These are phyloP conservation scores for Eustoma russellianum DNA, from an alignment of 257 asterid species.

Conservation along the genomic window DNA sequence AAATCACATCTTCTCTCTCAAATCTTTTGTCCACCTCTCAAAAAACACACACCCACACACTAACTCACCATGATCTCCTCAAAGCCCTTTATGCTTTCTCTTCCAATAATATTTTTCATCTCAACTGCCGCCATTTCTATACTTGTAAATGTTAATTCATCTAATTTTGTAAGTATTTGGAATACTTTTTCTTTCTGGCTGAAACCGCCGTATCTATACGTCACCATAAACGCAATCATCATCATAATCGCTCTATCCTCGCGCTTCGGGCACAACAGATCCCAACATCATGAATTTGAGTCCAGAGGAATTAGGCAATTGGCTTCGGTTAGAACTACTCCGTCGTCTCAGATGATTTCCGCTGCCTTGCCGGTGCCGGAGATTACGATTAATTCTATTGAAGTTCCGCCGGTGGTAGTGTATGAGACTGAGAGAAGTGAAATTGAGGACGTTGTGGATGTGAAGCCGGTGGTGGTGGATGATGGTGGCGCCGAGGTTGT, in stretches of 20 bases:
- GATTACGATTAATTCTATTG: too few relatives aligned
- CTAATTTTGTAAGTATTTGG: constrained; percentile 13
- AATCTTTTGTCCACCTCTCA: too few relatives aligned
- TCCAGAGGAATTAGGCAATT: constrained; percentile 1
- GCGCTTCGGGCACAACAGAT: constrained; percentile 1
- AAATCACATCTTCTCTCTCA: too few relatives aligned
- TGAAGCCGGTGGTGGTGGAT: background rate
- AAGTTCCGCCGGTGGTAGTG: background rate
- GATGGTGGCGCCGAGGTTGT: constrained; percentile 1
- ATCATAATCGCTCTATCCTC: constrained; percentile 19
- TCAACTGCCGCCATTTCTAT: background rate
- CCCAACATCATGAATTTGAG: background rate
- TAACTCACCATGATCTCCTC: background rate
- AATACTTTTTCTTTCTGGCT: constrained; percentile 9
- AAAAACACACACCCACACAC: too few relatives aligned
- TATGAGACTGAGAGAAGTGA: background rate
- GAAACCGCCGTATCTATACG: constrained; percentile 23
- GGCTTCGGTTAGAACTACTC: constrained; percentile 5
- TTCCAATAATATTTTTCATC: background rate
- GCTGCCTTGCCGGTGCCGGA: background rate
- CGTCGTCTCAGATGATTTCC: background rate
- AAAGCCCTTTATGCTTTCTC: background rate
- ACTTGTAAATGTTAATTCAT: background rate
- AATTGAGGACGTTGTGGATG: background rate
- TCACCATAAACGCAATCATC: constrained; percentile 23